A percentile compares a stretch with the other conserved stretches of the same genome.
phyloP scores from a whole-genome alignment of 768 basidiomycete genomes.

The Cystofilobasidium bisporidii region DNA sequence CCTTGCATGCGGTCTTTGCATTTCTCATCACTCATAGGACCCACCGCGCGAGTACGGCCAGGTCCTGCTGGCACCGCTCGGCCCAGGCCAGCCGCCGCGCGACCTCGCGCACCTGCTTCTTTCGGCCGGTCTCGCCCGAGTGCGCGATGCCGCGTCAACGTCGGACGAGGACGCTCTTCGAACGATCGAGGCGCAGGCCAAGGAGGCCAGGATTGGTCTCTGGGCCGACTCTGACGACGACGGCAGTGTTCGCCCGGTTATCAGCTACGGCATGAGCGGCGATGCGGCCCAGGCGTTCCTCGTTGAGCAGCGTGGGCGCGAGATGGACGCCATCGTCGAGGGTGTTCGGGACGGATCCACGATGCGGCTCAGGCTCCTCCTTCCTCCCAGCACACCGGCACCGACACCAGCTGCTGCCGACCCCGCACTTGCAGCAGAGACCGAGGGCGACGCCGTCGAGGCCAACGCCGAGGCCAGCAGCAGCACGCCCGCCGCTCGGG shows the following conservation, averaged over 20 bases:
- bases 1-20: too few species aligned
- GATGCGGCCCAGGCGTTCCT: constrained; percentile 77
- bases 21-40: background rate
- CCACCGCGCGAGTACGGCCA: constrained; percentile 14
- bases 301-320: constrained; percentile 80
- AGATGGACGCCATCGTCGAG: constrained; percentile 84
- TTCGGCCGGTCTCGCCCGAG: constrained; percentile 81
- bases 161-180: constrained; percentile 49
- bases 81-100: constrained; percentile 32
- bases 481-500: background rate
- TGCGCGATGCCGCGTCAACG: constrained; percentile 53
- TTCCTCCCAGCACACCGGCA: constrained; percentile 68
- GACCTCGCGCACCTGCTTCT: constrained; percentile 47
- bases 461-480: background rate
- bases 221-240: constrained; percentile 50
- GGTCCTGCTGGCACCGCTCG: background rate
- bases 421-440: background rate
- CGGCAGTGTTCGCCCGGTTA: constrained; percentile 42
- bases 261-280: constrained; percentile 65
- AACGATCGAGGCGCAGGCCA: constrained; percentile 68
- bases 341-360: constrained; percentile 88
- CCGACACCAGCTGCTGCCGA: constrained; percentile 49
- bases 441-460: background rate
- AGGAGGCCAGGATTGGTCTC: constrained; percentile 61
- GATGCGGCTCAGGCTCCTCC: constrained; percentile 71